A percentile compares a stretch with the other conserved stretches of the same genome.
phyloP scores from a whole-genome alignment of 306 rosid genomes.

The Astragalus glycyphyllos region DNA sequence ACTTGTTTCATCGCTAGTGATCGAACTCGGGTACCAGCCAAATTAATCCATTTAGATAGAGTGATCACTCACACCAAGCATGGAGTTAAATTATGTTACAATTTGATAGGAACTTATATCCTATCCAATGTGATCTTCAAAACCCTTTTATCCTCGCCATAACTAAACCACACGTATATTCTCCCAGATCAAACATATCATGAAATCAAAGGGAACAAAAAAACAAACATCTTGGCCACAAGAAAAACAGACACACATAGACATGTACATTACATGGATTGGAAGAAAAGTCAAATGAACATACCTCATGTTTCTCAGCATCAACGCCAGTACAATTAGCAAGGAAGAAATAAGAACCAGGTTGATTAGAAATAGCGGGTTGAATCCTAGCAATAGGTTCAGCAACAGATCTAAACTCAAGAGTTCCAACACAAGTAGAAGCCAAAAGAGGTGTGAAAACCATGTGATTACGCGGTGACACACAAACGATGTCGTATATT shows the following conservation, averaged over 20 bases:
- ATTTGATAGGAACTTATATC: conserved; percentile 12
- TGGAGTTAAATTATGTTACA: neutral
- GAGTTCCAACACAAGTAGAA: conserved; percentile 95
- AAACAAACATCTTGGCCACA: neutral
- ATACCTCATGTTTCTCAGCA: conserved; percentile 65
- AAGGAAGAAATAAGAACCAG: conserved; percentile 91
- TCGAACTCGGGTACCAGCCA: too few species aligned
- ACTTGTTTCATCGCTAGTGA: too few species aligned
- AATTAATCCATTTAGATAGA: too few species aligned
- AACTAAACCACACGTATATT: neutral
- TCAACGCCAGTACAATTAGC: conserved; percentile 69
- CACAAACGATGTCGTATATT: conserved; percentile 83
- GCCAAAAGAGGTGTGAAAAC: conserved; percentile 96
- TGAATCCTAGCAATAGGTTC: conserved; percentile 92
- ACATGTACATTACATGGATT: neutral
- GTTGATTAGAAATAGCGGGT: conserved; percentile 82
- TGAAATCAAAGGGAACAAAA: neutral
- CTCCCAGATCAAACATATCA: conserved; percentile 8
- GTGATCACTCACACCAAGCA: neutral
- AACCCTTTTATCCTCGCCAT: neutral
- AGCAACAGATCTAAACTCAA: conserved; percentile 90
- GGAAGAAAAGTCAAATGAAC: neutral
- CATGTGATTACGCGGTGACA: conserved; percentile 98
- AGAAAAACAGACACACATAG: neutral
- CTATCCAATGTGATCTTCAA: neutral